Base-by-base conservation (phyloP, 1,284 basidiomycete genomes). In the Pulchroboletus neoregius region DNA sequence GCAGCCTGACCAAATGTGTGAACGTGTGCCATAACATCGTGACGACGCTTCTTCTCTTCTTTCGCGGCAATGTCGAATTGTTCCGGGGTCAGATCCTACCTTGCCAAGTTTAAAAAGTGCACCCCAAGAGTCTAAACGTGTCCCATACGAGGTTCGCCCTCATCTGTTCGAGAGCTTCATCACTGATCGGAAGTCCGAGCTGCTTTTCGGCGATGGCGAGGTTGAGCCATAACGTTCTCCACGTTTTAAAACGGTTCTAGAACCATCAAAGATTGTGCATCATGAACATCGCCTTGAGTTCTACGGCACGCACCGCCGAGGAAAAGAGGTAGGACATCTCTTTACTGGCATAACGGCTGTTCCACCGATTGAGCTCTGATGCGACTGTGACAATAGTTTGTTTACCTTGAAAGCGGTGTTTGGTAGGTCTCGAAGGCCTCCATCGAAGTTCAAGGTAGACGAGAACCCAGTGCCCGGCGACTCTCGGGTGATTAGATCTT, bases 21-120 rank as follows among this genome's bases (percentile, higher is more conserved):
- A 33, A 99, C 95, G 68, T 99, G 95, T 0, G 95, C 95, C 95
- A 99, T 99, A 43, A 98, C 94, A 70, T 98, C 95, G 71, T 99
- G 95, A n/a, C 95, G 79, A 23, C 96, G 75, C 69, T 92, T 94
- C 76, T 96, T 98, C 73, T 99, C 95, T 68, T 99, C 96, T 53
- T 81, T 75, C 0, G 93, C 94, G 2, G 95, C 95, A 45, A 91
- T 78, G 56, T 86, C 86, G 68, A 98, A 97, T 71, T 99, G 96
- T 36, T 85, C 81, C 35, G 84, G 87, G 53, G 94, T 91, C 31
- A 99, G 73, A 45, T 83, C 68, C 89, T 92, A 52, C 10, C 33
- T 48, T 16, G 2, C 13, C 24, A 24, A 18, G 33, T 31, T 60
- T 30, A 42, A 22, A 43, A 18, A 18, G 20, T 31, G 35, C 26